Conservation (phyloP, 2,329 filamentous ascomycete genomes). For the Apiospora saccharicola region DNA sequence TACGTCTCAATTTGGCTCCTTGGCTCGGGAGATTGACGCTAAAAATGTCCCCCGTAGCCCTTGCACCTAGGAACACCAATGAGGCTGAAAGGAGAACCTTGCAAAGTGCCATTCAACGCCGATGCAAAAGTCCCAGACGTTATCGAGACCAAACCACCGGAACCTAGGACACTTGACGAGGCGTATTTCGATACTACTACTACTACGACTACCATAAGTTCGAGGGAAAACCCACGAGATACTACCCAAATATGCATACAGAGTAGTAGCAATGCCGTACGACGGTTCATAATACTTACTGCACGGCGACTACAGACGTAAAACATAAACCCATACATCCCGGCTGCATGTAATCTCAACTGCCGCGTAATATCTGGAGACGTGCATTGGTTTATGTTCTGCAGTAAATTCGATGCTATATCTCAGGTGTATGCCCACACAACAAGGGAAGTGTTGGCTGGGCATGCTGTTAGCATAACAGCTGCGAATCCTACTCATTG, state of each 20-base stretch:
- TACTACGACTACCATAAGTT: neutral
- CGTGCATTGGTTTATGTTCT: neutral
- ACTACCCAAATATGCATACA: neutral
- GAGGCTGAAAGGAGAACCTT: conserved; percentile 19
- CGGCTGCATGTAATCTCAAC: neutral
- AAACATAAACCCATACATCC: neutral
- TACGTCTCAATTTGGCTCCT: conserved; percentile 5
- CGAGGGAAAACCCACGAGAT: neutral
- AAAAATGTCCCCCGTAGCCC: neutral
- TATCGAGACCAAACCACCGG: neutral
- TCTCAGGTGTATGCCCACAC: neutral
- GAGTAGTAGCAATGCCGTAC: neutral
- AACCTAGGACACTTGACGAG: neutral
- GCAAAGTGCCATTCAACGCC: neutral
- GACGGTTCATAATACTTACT: neutral
- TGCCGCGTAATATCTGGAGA: conserved; percentile 15
- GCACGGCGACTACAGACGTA: neutral
- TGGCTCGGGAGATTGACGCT: conserved; percentile 16
- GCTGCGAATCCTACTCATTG: neutral
- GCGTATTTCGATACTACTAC: neutral
- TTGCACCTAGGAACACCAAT: conserved; percentile 3
- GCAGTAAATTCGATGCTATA: neutral
- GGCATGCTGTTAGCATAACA: neutral
- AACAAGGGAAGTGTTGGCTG: neutral
- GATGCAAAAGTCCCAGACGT: neutral